Base-by-base conservation (phyloP, 163 green algal genomes). In the Coccomyxa subellipsoidea region DNA sequence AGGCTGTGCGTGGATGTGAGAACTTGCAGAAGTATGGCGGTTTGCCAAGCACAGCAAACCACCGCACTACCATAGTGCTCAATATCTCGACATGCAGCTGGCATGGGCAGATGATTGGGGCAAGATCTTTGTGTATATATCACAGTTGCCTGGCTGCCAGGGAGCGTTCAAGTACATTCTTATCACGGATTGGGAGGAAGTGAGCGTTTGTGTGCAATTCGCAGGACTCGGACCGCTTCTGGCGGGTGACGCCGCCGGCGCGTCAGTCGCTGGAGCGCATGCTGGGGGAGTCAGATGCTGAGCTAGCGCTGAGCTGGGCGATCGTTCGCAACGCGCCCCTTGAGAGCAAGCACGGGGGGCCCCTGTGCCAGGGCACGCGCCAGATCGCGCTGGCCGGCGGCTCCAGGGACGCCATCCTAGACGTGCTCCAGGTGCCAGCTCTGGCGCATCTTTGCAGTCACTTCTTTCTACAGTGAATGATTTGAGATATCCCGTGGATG, bases 181-280 rank as follows among this genome's bases (percentile, higher is more conserved):
- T n/a, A n/a, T n/a, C n/a, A n/a, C n/a, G n/a, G n/a, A n/a, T n/a
- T n/a, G n/a, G n/a, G n/a, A n/a, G n/a, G n/a, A n/a, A n/a, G n/a
- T n/a, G n/a, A n/a, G n/a, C n/a, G n/a, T n/a, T n/a, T n/a, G n/a
- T n/a, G n/a, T n/a, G n/a, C n/a, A n/a, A n/a, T 73, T 3, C 40
- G 69, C 87, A 94, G 91, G 90, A 94, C 59, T 90, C 92, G 1
- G 90, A 95, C 36, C 4, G 18, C 29, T 76, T 90, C 38, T 95
- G 92, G 92, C 78, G 73, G n/a, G 38, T 93, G 29, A 87, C 84
- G 1, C 87, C 89, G 27, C 90, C 90, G 0, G 88, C 86, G 0
- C 85, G 85, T 18, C 34, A 21, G 2, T 87, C 88, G 2, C 80
- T 95, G 40, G 5, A 78, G 79, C 35, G 31, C 9, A 40, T 89